These are phyloP conservation scores for Teratosphaeria viscida DNA, from an alignment of 2,329 filamentous ascomycete species.

Conservation along the genomic window DNA sequence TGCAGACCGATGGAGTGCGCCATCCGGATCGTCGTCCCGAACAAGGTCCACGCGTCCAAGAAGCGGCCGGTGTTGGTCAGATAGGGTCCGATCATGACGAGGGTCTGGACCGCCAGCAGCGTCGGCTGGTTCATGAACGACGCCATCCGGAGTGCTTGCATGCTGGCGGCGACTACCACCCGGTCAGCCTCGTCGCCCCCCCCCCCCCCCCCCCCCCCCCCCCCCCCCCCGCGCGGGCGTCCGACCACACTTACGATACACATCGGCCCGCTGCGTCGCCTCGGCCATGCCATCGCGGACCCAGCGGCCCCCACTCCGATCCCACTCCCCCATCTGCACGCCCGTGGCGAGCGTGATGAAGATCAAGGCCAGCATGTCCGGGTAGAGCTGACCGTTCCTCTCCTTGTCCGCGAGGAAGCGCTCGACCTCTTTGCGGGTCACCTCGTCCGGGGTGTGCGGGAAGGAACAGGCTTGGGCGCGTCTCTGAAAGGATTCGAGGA, in stretches of 20 bases:
- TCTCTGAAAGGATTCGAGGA: slow-evolving; percentile 33
- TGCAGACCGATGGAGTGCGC: slow-evolving; percentile 42
- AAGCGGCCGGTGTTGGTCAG: slow-evolving; percentile 41
- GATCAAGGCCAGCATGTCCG: slow-evolving; percentile 39
- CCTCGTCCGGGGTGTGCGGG: slow-evolving; percentile 35
- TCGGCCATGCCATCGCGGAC: slow-evolving; percentile 26
- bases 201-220: no score
- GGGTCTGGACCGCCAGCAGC: slow-evolving; percentile 34
- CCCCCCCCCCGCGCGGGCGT: neutral
- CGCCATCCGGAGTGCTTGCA: slow-evolving; percentile 40
- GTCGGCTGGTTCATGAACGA: slow-evolving; percentile 41
- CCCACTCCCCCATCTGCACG: slow-evolving; percentile 36
- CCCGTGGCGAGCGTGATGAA: slow-evolving; percentile 39
- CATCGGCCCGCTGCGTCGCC: slow-evolving; percentile 30
- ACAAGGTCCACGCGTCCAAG: slow-evolving; percentile 40
- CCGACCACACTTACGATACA: slow-evolving; percentile 31
- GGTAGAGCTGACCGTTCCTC: slow-evolving; percentile 33
- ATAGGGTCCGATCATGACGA: slow-evolving; percentile 40
- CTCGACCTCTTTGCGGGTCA: slow-evolving; percentile 34
- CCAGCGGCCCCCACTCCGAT: slow-evolving; percentile 32
- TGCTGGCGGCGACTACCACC: slow-evolving; percentile 35
- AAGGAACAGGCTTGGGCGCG: slow-evolving; percentile 36
- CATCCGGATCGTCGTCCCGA: slow-evolving; percentile 39
- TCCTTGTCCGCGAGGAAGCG: slow-evolving; percentile 33
- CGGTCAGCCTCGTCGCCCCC: neutral